Base-by-base conservation (phyloP, 805 yeast species). In the Candida awuae region DNA sequence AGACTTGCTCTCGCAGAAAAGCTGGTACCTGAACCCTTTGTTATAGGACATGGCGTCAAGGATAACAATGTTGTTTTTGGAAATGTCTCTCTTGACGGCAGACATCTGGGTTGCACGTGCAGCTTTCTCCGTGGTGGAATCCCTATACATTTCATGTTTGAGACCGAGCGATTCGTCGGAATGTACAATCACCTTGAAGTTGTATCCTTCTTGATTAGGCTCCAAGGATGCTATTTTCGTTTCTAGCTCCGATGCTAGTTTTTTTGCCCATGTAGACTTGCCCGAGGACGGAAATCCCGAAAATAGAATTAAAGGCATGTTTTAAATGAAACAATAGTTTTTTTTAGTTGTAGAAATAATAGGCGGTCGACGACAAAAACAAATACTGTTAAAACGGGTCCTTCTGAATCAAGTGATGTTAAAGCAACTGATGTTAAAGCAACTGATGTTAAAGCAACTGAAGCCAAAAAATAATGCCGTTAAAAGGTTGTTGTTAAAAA, bases 21-120 rank as follows among this genome's bases (percentile, higher is more conserved):
- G 66, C 60, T 92, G 98, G 61, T 92, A 92, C 44, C 98, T 67
- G 58, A 88, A 87, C 0, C 98, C 98, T 55, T 92, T 92, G 52
- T 92, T 92, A 56, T 92, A 92, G 29, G 84, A 78, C 51, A 87
- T 66, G 2, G 92, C 75, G 57, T 92, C 98, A 38, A 92, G 67
- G 14, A 92, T 77, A 1, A 92, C 97, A 21, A 92, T 69, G 16
- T 74, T 78, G 22, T 71, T 65, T 29, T 79, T 70, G 1, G 83
- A 68, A 3, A 92, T 59, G 46, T 82, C 85, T 47, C 97, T 69
- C 52, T 86, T 85, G 14, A 90, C 92, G 0, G 94, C 95, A 1
- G 94, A 75, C 63, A 88, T 79, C 51, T 88, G 95, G 20, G 74
- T 70, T 0, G 94, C 94, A 36, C 97, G 69, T 1, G 85, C 77